phyloP scores from a whole-genome alignment of 805 yeast species.

The Ogataea thermomethanolica region DNA sequence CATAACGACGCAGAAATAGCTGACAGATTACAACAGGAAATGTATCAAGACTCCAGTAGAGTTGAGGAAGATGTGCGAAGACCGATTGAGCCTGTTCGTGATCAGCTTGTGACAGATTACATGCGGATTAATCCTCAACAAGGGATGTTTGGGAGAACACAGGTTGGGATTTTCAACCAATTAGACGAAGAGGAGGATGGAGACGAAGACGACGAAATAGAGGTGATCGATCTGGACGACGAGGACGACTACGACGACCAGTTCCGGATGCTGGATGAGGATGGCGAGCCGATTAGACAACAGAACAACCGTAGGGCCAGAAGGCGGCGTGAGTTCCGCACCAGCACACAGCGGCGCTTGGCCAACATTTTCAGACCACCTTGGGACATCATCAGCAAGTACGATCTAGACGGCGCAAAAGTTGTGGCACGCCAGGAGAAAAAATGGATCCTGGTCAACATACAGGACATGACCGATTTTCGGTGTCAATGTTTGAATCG shows the following conservation, averaged over 20 bases:
- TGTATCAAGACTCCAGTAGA: constrained; percentile 41
- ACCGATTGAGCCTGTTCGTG: constrained; percentile 75
- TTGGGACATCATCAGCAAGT: constrained; percentile 73
- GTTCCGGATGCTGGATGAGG: constrained; percentile 36
- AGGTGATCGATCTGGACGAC: constrained; percentile 12
- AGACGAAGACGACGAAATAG: constrained; percentile 31
- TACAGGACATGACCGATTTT: constrained; percentile 83
- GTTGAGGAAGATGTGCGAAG: constrained; percentile 59
- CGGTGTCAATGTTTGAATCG: constrained; percentile 87
- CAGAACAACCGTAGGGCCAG: constrained; percentile 27
- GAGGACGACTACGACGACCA: constrained; percentile 35
- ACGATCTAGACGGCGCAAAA: constrained; percentile 73
- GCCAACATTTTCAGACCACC: constrained; percentile 92
- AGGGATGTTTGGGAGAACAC: constrained; percentile 47
- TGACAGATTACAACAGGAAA: constrained; percentile 58
- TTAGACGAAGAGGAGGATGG: constrained; percentile 30
- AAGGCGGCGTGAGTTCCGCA: constrained; percentile 28
- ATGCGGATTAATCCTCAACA: constrained; percentile 24
- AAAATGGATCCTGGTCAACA: constrained; percentile 84
- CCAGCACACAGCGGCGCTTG: constrained; percentile 58
- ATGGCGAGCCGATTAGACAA: constrained; percentile 38
- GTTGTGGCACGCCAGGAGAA: constrained; percentile 54
- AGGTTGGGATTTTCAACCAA: constrained; percentile 60
- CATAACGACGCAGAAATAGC: constrained; percentile 51
- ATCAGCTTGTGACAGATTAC: constrained; percentile 42